Evolutionary conservation across 441 rosid genomes (phyloP), one percentile per base, ranked within the genome.

Genomic region (Breynia disticha): DNA sequence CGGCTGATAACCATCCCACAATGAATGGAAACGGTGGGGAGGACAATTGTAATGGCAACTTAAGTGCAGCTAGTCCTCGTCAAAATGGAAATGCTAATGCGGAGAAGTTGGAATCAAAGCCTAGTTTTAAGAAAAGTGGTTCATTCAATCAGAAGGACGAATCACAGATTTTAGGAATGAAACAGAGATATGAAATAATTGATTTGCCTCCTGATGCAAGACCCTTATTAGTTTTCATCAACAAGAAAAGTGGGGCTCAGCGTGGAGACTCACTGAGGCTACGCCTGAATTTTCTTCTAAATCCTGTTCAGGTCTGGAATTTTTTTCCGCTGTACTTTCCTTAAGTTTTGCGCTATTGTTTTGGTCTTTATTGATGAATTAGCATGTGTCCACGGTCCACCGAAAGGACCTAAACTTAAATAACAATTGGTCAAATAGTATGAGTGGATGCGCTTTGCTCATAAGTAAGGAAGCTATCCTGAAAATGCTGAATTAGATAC

Each of bases 181-280:
- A 77, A 61, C 95, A 82, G 63, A 81, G 78, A 72, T 79, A 84
- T 71, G 97, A 88, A 72, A 66, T 93, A 71, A 73, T 76, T 57
- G 95, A 93, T 62, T 72, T 93, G 57, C 95, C 95, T 61, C 66
- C 89, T n/a, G 97, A 88, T 74, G 78, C 95, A 59, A 82, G 97
- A 63, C 95, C 95, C 1, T 74, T 91, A 70, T 63, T 91, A 66
- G 98, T 88, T 72, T 91, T 91, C 68, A 77, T 88, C 65, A 88
- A 91, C 70, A 88, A 91, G 76, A 88, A 88, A 78, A 91, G 97
- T 71, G 98, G 97, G 56, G 98, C 97, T 57, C 95, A 85, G 58
- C 84, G 82, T 43, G 97, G 98, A 48, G 89, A 76, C 69, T 78
- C 97, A 24, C 90, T 91, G 38, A 79, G 72, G 65, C 88, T 77